These are phyloP conservation scores for Amanita pallidorosea DNA, from an alignment of 768 basidiomycete genomes.

Conservation along the genomic window DNA sequence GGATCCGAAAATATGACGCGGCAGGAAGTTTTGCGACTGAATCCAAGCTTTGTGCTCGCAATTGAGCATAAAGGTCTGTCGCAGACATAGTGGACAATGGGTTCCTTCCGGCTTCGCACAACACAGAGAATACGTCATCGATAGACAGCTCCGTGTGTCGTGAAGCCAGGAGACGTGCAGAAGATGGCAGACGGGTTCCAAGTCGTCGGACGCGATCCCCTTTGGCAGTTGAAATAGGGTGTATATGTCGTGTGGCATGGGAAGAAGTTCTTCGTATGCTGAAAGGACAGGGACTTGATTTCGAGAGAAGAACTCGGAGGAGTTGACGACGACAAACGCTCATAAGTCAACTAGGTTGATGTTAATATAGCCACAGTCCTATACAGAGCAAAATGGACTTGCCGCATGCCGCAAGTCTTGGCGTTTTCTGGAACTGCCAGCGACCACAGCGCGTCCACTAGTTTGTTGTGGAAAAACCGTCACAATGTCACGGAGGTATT, in stretches of 20 bases:
- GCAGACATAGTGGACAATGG: background rate
- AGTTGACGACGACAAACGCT: slow-evolving; percentile 58
- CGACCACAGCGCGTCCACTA: background rate
- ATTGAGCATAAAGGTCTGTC: background rate
- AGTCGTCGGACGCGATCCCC: slow-evolving; percentile 6
- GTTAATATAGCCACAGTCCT: background rate
- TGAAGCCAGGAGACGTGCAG: background rate
- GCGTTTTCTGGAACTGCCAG: background rate
- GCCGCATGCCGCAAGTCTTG: slow-evolving; percentile 49
- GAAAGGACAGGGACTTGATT: slow-evolving; percentile 12
- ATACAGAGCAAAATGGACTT: slow-evolving; percentile 11
- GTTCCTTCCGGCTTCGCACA: background rate
- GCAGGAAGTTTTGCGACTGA: background rate
- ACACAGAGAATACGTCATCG: background rate
- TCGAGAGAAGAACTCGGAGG: slow-evolving; percentile 33
- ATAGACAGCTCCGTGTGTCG: background rate
- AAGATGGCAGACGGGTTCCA: background rate
- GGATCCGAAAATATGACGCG: background rate
- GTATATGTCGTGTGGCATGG: slow-evolving; percentile 12
- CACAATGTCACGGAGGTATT: background rate
- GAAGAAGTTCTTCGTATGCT: slow-evolving; percentile 12
- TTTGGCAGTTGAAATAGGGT: slow-evolving; percentile 5
- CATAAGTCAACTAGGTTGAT: slow-evolving; percentile 52
- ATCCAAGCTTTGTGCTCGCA: background rate
- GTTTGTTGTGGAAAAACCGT: background rate